Evolutionary conservation across 1,284 basidiomycete genomes (phyloP).

Genomic region (Pascua sp.): DNA sequence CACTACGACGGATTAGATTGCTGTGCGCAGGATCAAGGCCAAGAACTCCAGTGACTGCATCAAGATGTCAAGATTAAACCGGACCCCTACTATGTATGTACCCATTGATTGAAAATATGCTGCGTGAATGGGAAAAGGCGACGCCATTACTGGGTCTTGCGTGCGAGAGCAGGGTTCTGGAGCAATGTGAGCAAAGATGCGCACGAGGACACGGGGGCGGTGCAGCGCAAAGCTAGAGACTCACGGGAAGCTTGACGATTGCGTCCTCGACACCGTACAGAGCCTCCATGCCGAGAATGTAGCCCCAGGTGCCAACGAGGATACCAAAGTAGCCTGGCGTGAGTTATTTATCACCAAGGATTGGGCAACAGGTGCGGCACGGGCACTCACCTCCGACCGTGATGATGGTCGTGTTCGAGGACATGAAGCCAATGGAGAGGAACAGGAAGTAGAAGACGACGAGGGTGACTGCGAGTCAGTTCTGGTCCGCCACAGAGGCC

Average conservation of each 20-base stretch:
- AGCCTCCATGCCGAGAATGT: conserved; percentile 12
- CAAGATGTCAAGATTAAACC: too few relatives aligned
- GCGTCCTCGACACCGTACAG: conserved; percentile 14
- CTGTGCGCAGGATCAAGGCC: too few relatives aligned
- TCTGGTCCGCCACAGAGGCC: neutral
- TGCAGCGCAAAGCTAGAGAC: too few relatives aligned
- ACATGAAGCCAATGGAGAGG: conserved; percentile 16
- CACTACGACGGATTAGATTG: too few relatives aligned
- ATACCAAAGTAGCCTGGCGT: conserved; percentile 12
- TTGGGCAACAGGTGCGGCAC: neutral
- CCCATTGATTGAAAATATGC: too few relatives aligned
- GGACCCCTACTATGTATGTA: too few relatives aligned
- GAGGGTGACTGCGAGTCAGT: conserved; percentile 2
- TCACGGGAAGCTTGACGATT: conserved; percentile 15
- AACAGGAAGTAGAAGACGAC: conserved; percentile 18
- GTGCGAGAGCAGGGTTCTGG: conserved; percentile 4
- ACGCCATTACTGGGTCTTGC: neutral
- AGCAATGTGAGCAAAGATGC: neutral
- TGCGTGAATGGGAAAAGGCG: neutral
- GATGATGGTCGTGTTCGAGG: conserved; percentile 4
- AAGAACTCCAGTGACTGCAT: too few relatives aligned
- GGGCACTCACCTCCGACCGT: conserved; percentile 3
- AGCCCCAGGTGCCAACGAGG: conserved; percentile 14
- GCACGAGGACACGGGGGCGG: neutral
- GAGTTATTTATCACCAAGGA: neutral